phyloP scores from a whole-genome alignment of 164 flowering plant genomes.

The Vitis amurensis region DNA sequence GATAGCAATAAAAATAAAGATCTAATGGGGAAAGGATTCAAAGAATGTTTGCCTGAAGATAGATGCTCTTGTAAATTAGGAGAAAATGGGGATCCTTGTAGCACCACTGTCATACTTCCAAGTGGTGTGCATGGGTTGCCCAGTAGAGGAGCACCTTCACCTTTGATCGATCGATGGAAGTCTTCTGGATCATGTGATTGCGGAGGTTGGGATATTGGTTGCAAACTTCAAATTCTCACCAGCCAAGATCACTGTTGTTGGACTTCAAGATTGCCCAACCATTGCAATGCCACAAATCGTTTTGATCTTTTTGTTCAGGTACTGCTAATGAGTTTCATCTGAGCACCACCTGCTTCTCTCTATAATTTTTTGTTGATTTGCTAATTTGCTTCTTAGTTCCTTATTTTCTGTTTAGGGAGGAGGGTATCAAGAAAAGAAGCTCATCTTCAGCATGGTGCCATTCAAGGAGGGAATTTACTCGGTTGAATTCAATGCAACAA shows the following conservation, averaged over 20 bases:
- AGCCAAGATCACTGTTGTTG: conserved; percentile 22
- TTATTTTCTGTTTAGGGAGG: conserved; percentile 36
- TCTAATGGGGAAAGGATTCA: conserved; percentile 9
- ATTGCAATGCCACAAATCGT: conserved; percentile 18
- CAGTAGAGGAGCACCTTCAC: conserved; percentile 59
- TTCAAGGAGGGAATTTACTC: conserved; percentile 52
- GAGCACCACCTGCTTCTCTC: neutral
- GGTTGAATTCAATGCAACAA: conserved; percentile 48
- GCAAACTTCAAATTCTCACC: conserved; percentile 58
- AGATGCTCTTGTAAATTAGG: conserved; percentile 12
- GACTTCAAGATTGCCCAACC: conserved; percentile 13
- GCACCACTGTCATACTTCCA: conserved; percentile 64
- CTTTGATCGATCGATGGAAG: conserved; percentile 78
- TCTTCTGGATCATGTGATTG: conserved; percentile 92
- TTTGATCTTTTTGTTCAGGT: conserved; percentile 76
- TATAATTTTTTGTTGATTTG: neutral
- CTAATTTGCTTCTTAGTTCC: neutral
- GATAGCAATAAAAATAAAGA: conserved; percentile 8
- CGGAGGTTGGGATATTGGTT: conserved; percentile 98
- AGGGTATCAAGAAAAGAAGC: conserved; percentile 28
- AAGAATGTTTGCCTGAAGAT: conserved; percentile 9
- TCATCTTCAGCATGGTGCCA: conserved; percentile 54
- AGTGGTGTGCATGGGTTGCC: conserved; percentile 78
- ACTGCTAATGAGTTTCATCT: neutral
- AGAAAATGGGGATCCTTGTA: conserved; percentile 14